These are phyloP conservation scores for Acanthamoeba sp. DNA, from an alignment of 208 protist genomes.

Conservation along the genomic window DNA sequence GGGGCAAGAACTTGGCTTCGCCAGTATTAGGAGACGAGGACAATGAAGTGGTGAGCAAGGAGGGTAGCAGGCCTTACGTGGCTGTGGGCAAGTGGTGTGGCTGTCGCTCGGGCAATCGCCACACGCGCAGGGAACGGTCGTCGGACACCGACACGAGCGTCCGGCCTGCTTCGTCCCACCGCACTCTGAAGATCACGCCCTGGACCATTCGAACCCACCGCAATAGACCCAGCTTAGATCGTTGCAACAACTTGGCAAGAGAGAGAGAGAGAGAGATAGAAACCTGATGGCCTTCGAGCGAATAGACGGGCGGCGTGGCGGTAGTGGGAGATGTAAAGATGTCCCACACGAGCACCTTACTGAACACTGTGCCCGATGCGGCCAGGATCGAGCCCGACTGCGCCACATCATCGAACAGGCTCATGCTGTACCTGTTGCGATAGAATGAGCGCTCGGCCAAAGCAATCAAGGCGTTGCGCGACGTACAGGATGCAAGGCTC, in stretches of 20 bases:
- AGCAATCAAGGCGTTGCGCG: too few relatives aligned
- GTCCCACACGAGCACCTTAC: conserved; percentile 72
- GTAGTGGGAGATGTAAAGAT: background rate
- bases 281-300: conserved; percentile 43
- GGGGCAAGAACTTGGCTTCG: background rate
- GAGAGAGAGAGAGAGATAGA: too few relatives aligned
- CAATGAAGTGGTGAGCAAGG: background rate
- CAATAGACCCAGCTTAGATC: too few relatives aligned
- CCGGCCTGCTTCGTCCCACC: conserved; percentile 26
- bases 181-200: conserved; percentile 63
- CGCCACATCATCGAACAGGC: conserved; percentile 20
- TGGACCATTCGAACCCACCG: too few relatives aligned
- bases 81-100: background rate
- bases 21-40: too few relatives aligned
- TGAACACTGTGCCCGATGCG: conserved; percentile 65
- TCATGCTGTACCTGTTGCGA: conserved; percentile 43
- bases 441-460: background rate
- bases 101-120: conserved; percentile 6
- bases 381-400: conserved; percentile 33
- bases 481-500: conserved; percentile 73
- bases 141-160: conserved; percentile 35
- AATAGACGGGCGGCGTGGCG: background rate
- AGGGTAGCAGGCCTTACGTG: conserved; percentile 6
- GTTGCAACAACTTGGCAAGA: too few relatives aligned
- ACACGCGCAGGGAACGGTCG: conserved; percentile 42